phyloP scores from a whole-genome alignment of 352 stramenopile species.

The Phytophthora parvispora region DNA sequence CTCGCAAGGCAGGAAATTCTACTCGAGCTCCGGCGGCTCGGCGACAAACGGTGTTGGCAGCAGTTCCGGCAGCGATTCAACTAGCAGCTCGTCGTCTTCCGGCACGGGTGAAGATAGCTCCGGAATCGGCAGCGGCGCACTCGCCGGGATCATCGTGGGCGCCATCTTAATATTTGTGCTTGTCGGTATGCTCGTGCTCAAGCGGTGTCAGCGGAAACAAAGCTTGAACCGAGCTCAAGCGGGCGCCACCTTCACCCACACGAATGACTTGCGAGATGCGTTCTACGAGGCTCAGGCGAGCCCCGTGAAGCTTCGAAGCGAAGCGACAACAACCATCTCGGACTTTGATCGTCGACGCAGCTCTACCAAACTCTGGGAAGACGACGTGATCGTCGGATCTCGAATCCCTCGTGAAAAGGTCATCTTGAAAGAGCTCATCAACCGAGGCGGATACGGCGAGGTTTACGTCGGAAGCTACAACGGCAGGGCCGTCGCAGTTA shows the following conservation, averaged over 20 bases:
- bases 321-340: constrained; percentile 17
- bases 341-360: constrained; percentile 12
- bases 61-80: constrained; percentile 6
- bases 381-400: constrained; percentile 43
- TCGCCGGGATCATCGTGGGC: constrained; percentile 36
- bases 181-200: constrained; percentile 19
- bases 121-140: constrained; percentile 10
- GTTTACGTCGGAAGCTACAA: constrained; percentile 41
- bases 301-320: constrained; percentile 18
- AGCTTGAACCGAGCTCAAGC: not conserved
- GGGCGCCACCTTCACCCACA: not conserved
- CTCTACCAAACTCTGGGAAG: constrained; percentile 40
- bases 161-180: constrained; percentile 22
- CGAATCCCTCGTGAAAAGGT: constrained; percentile 33
- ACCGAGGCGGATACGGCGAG: constrained; percentile 40
- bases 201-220: constrained; percentile 2
- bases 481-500: constrained; percentile 30
- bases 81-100: constrained; percentile 15
- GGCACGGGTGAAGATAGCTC: constrained; percentile 16
- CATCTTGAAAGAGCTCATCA: constrained; percentile 30
- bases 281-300: constrained; percentile 30
- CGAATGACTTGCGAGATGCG: constrained; percentile 12
- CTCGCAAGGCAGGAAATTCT: constrained; percentile 23
- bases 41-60: constrained; percentile 12
- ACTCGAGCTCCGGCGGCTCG: constrained; percentile 22